Conservation (phyloP, 2,329 filamentous ascomycete genomes). For the Sclerotinia nivalis region DNA sequence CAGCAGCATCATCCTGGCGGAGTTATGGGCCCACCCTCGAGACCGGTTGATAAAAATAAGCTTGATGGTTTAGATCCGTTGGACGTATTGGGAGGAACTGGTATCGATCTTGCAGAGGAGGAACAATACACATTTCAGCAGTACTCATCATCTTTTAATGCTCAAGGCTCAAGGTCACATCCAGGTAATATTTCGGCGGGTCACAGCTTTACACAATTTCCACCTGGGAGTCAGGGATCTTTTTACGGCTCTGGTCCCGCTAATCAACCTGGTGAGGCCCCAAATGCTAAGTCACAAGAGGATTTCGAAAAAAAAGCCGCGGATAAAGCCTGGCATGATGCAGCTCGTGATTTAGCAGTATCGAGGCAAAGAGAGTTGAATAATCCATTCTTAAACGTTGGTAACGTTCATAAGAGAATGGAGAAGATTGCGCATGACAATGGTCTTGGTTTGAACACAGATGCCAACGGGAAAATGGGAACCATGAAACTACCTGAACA, state of each 20-base stretch:
- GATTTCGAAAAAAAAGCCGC: conserved; percentile 66
- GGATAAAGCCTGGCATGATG: conserved; percentile 65
- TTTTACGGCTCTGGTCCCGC: conserved; percentile 67
- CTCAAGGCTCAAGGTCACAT: conserved; percentile 46
- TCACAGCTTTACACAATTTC: conserved; percentile 55
- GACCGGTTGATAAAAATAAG: conserved; percentile 55
- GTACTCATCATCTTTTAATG: conserved; percentile 55
- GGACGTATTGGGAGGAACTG: conserved; percentile 80
- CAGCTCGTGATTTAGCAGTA: conserved; percentile 55
- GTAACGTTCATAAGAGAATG: conserved; percentile 46
- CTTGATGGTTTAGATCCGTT: conserved; percentile 73
- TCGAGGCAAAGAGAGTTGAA: conserved; percentile 58
- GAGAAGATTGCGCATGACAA: conserved; percentile 60
- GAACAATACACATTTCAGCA: conserved; percentile 76
- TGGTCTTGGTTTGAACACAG: conserved; percentile 56
- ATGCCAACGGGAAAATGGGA: conserved; percentile 55
- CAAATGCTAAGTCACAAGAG: conserved; percentile 54
- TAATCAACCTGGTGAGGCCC: conserved; percentile 58
- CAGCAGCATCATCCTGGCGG: conserved; percentile 44
- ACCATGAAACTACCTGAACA: conserved; percentile 38
- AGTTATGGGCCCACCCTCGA: conserved; percentile 60
- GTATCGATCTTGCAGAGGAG: conserved; percentile 84
- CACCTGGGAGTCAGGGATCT: conserved; percentile 54
- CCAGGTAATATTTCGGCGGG: conserved; percentile 45
- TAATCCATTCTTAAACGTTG: conserved; percentile 51